Evolutionary conservation across 2,329 filamentous ascomycete genomes (phyloP), one percentile per base, ranked within the genome.

Genomic region (Aspergillus cejpii): DNA sequence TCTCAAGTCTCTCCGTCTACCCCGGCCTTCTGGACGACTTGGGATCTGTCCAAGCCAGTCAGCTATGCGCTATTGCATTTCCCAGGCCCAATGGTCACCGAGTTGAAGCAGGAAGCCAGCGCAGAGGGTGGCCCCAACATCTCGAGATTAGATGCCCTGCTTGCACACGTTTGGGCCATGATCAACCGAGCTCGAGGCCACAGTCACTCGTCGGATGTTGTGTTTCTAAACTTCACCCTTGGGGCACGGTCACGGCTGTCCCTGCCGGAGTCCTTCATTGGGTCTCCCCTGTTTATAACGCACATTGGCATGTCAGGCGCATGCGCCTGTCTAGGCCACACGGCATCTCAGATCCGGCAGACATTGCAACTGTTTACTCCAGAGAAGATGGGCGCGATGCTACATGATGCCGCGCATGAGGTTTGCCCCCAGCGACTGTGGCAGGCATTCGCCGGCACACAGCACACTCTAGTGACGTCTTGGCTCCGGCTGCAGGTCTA

Each of bases 341-440:
- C 46, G 53, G 5, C 36, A 43, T 11, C 20, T n/a, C 44, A 39
- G 20, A 68, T 76, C 17, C 60, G 71, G 2, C 14, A 50, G 1
- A 67, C 58, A 6, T 52, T 74, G 36, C 42, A 52, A 3, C 53
- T 19, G 1, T 74, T 74, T 46, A 69, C 64, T 0, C 58, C 63
- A 0, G 60, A 62, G 3, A 62, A 63, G 0, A 54, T 76, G 2
- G 63, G 59, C 0, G 65, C 69, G 3, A 56, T 68, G 26, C 53
- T 76, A 2, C 68, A 75, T 43, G 68, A 72, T 39, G 61, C 63
- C 7, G 69, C 69, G 2, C 59, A 68, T 43, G 73, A 76, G 51
- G 50, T 63, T 8, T 65, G 64, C 8, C 73, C 74, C 0, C 73
- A 76, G 56, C 61, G 74, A 5, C 48, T 76, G 12, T 76, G 73